These are phyloP conservation scores for Tuber calosporum DNA, from an alignment of 495 filamentous ascomycete genomes.

Conservation along the genomic window DNA sequence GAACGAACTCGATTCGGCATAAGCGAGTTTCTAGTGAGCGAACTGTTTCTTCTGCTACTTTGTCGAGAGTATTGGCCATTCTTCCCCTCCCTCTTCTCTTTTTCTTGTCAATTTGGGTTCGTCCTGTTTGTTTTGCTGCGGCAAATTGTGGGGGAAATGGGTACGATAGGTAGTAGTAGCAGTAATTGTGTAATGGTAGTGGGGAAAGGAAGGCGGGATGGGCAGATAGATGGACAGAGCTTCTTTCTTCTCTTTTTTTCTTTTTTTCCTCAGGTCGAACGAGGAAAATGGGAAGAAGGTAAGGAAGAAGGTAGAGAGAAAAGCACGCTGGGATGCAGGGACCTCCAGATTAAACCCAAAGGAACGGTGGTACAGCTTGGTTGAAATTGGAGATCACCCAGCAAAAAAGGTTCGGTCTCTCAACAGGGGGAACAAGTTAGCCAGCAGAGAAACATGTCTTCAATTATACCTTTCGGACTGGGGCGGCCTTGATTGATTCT, in stretches of 20 bases:
- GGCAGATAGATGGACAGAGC: background rate
- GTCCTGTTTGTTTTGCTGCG: background rate
- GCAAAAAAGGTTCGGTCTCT: background rate
- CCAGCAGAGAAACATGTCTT: background rate
- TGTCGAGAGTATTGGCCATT: conserved; percentile 26
- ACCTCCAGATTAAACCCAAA: conserved; percentile 11
- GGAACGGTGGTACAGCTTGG: conserved; percentile 11
- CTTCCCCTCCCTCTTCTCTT: background rate
- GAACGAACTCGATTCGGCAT: conserved; percentile 31
- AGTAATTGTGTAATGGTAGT: background rate
- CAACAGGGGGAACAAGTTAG: background rate
- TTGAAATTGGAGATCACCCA: conserved; percentile 14
- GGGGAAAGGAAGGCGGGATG: background rate
- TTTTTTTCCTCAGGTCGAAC: background rate
- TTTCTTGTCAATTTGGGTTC: background rate
- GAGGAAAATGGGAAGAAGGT: background rate
- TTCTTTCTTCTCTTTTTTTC: background rate
- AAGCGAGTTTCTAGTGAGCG: conserved; percentile 35
- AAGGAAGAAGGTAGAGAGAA: background rate
- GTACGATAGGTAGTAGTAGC: background rate
- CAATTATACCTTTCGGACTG: background rate
- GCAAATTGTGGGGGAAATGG: background rate
- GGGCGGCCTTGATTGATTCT: background rate
- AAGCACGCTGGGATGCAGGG: background rate
- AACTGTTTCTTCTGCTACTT: conserved; percentile 27